Percentiles rank a stretch among this genome's conserved stretches.
These are phyloP conservation scores for Cyberlindnera mrakii DNA, from an alignment of 805 yeast genomes.

Conservation along the genomic window DNA sequence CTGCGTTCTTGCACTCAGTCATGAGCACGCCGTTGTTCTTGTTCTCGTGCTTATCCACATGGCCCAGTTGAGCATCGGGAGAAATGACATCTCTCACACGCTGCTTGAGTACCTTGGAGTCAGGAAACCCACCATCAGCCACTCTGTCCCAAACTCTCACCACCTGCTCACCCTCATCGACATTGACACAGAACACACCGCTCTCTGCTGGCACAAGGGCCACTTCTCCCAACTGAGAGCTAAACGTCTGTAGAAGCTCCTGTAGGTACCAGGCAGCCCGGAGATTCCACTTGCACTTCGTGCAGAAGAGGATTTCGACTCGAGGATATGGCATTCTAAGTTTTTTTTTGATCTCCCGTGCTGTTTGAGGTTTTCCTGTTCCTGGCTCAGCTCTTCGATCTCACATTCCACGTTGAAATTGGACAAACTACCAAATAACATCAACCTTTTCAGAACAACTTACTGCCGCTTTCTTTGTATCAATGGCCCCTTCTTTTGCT, in stretches of 20 bases:
- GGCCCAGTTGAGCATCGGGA: slow-evolving; percentile 55
- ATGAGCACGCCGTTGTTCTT: slow-evolving; percentile 16
- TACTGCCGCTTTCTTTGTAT: background rate
- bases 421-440: background rate
- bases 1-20: background rate
- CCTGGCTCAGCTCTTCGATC: no score
- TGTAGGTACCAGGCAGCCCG: slow-evolving; percentile 86
- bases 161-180: slow-evolving; percentile 31
- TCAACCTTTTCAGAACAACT: background rate
- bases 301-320: slow-evolving; percentile 68
- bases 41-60: slow-evolving; percentile 40
- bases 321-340: slow-evolving; percentile 39
- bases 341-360: no score
- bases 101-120: slow-evolving; percentile 71
- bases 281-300: slow-evolving; percentile 82
- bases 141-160: slow-evolving; percentile 57
- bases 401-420: background rate
- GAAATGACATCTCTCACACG: slow-evolving; percentile 52
- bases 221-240: slow-evolving; percentile 47
- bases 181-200: slow-evolving; percentile 58
- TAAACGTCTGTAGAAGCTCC: slow-evolving; percentile 80
- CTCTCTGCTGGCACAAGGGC: slow-evolving; percentile 40
- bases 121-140: slow-evolving; percentile 73
- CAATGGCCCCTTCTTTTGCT: slow-evolving; percentile 50
- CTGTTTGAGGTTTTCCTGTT: no score